phyloP scores from a whole-genome alignment of 176 grass and related monocot genomes.

The Themeda triandra region DNA sequence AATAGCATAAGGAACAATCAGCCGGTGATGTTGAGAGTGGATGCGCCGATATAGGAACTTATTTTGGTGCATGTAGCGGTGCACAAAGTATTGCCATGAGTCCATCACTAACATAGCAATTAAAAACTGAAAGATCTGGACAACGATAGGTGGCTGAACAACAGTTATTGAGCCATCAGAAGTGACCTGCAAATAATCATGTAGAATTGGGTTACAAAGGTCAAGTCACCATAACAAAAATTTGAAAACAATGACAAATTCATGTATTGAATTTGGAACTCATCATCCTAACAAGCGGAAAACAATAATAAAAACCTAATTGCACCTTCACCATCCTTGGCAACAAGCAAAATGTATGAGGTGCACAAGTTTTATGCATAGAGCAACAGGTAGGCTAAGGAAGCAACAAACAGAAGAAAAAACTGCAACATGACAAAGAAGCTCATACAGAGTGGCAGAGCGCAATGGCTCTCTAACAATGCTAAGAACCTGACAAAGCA shows the following conservation, averaged over 20 bases:
- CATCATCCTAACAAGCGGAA: not conserved
- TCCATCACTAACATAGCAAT: conserved; percentile 90
- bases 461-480: not conserved
- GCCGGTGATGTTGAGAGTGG: conserved; percentile 74
- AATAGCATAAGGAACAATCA: conserved; percentile 81
- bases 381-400: not conserved
- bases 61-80: conserved; percentile 92
- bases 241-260: not conserved
- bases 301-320: not conserved
- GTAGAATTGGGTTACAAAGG: conserved; percentile 3
- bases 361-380: not conserved
- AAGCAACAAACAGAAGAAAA: not conserved
- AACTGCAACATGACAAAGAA: not conserved
- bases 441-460: not conserved
- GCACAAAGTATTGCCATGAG: conserved; percentile 88
- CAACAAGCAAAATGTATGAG: not conserved
- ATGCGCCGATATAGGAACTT: conserved; percentile 86
- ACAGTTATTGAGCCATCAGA: conserved; percentile 47
- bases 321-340: not conserved
- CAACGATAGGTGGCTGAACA: conserved; percentile 55
- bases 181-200: conserved; percentile 53
- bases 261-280: not conserved
- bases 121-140: conserved; percentile 69
- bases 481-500: not conserved
- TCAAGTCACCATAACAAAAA: not conserved